These are phyloP conservation scores for Heritiera littoralis DNA, from an alignment of 345 rosid genomes.

Conservation along the genomic window DNA sequence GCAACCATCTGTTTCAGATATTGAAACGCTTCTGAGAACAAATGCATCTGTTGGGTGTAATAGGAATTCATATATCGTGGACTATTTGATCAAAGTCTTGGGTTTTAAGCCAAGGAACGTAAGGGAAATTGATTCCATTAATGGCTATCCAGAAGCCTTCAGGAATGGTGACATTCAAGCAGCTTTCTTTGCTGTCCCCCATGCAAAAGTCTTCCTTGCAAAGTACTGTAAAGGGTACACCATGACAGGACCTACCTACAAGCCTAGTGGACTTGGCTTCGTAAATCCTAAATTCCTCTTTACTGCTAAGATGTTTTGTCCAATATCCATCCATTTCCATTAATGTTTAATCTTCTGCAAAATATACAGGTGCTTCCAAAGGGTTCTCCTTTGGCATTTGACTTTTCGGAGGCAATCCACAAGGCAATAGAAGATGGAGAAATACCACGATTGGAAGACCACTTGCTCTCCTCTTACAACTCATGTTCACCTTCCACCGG, in stretches of 20 bases:
- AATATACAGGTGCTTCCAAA: constrained; percentile 29
- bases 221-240: constrained; percentile 33
- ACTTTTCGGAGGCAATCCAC: constrained; percentile 33
- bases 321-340: not conserved
- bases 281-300: constrained; percentile 7
- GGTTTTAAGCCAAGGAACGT: constrained; percentile 25
- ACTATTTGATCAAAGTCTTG: constrained; percentile 23
- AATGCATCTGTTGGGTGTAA: constrained; percentile 18
- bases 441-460: constrained; percentile 19
- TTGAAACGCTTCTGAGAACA: constrained; percentile 16
- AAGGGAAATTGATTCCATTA: constrained; percentile 20
- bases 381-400: constrained; percentile 29
- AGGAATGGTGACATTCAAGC: constrained; percentile 30
- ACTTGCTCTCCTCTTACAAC: constrained; percentile 17
- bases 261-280: constrained; percentile 38
- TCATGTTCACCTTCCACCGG: constrained; percentile 19
- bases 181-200: constrained; percentile 35
- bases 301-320: no score
- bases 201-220: constrained; percentile 33
- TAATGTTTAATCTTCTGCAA: not conserved
- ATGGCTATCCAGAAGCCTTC: constrained; percentile 26
- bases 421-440: constrained; percentile 29
- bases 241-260: constrained; percentile 22
- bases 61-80: constrained; percentile 30
- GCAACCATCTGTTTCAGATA: constrained; percentile 19